Evolutionary conservation across 208 protist genomes (phyloP).

Genomic region (Blechomonas ayalai): DNA sequence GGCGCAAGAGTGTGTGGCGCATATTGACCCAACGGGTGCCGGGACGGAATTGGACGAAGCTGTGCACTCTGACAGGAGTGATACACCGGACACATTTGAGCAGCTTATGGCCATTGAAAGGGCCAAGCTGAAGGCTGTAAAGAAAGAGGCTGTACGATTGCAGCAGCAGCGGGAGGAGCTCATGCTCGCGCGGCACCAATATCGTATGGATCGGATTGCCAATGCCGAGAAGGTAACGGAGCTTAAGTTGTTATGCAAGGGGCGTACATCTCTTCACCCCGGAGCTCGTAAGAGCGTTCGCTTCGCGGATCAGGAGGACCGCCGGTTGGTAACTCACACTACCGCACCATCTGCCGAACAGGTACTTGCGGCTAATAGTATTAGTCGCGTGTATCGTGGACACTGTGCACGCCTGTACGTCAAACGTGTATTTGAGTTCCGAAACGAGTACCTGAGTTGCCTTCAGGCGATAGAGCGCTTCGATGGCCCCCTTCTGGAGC

Average conservation of each 20-base stretch:
- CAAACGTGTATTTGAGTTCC: conserved; percentile 7
- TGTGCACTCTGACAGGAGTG: too few relatives aligned
- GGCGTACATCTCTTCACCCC: too few relatives aligned
- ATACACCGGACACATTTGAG: conserved; percentile 15
- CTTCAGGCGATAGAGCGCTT: conserved; percentile 11
- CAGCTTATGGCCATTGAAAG: conserved; percentile 15
- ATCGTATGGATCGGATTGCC: conserved; percentile 40
- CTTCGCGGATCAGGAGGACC: too few relatives aligned
- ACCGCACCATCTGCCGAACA: too few relatives aligned
- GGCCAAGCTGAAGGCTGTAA: conserved; percentile 6
- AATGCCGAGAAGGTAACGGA: conserved; percentile 22
- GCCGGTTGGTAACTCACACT: too few relatives aligned
- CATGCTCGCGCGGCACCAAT: conserved; percentile 20
- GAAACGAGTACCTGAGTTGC: conserved; percentile 11
- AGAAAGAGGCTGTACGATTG: conserved; percentile 14
- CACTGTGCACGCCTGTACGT: conserved; percentile 17
- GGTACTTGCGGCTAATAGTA: too few relatives aligned
- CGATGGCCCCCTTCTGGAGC: conserved; percentile 3
- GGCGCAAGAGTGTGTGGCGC: too few relatives aligned
- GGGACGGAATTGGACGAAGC: too few relatives aligned
- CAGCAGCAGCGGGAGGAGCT: conserved; percentile 14
- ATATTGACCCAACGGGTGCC: too few relatives aligned
- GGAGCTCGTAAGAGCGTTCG: too few relatives aligned
- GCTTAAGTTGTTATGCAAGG: too few relatives aligned
- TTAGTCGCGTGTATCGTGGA: conserved; percentile 15